Base-by-base conservation (phyloP, 441 rosid species). In the Kokia cookei region DNA sequence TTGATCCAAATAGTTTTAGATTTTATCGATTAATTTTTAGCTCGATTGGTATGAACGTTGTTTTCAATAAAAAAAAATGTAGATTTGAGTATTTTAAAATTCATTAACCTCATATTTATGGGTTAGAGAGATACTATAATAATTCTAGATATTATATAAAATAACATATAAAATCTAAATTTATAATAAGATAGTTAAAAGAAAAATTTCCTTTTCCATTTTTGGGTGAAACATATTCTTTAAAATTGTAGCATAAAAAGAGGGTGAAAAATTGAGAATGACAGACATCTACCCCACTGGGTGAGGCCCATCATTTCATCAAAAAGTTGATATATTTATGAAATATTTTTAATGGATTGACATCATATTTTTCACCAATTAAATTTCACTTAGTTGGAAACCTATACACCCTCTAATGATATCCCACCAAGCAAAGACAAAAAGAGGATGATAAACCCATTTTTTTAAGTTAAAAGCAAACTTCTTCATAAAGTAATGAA, bases 301-400 rank as follows among this genome's bases (percentile, higher is more conserved):
- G 69, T 65, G 50, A 64, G 29, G 7, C 51, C 68, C 22, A 43
- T 12, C 37, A 32, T 32, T 32, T 43, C 26, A 37, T 11, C 2
- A 3, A 35, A 64, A 45, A 48, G 14, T 54, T 65, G 45, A 71
- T 55, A 22, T 42, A 32, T 12, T 65, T 70, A 19, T 61, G 19
- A 27, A 65, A 65, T 17, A 29, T 4, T 15, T 24, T 45, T 2
- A 71, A 27, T 54, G 51, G 43, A 50, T 68, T 59, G 3, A 48
- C 35, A 69, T 77, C 27, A 48, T 51, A 65, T 2, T 54, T 72
- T 66, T 70, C 63, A 67, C 80, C 62, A 58, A 58, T 58, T 11
- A 58, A 26, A 58, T 58, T 58, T 0, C 15, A 11, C 12, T 24
- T 58, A 58, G 32, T 58, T 58, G 62, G 35, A 58, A 58, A 5